Percentiles rank a stretch among this genome's conserved stretches.
These are phyloP conservation scores for Pleurotus eryngii DNA, from an alignment of 768 basidiomycete genomes.

Conservation along the genomic window DNA sequence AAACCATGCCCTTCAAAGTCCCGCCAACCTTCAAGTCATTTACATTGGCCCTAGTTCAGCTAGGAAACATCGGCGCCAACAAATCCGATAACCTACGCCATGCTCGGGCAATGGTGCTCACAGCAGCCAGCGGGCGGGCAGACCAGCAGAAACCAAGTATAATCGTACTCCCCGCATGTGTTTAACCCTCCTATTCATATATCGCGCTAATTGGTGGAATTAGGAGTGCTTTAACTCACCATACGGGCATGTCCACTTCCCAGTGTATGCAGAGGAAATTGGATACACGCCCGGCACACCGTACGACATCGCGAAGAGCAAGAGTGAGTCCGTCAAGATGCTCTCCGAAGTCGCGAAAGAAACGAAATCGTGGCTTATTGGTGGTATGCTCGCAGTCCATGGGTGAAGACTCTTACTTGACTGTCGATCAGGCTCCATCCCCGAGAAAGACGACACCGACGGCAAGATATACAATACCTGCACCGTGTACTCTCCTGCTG, in stretches of 20 bases:
- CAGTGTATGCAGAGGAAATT: slow-evolving; percentile 79
- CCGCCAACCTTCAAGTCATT: slow-evolving; percentile 62
- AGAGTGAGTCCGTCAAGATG: slow-evolving; percentile 78
- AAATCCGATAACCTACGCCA: slow-evolving; percentile 80
- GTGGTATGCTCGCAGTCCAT: slow-evolving; percentile 48
- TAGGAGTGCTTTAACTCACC: slow-evolving; percentile 91
- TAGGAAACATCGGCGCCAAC: slow-evolving; percentile 68
- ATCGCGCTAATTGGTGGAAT: not conserved
- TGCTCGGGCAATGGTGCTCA: slow-evolving; percentile 77
- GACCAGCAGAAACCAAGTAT: slow-evolving; percentile 63
- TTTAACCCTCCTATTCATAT: not conserved
- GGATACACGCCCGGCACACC: slow-evolving; percentile 52
- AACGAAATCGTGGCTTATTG: slow-evolving; percentile 83
- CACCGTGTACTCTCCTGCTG: slow-evolving; percentile 84
- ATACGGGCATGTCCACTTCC: slow-evolving; percentile 78
- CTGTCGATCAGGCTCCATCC: slow-evolving; percentile 75
- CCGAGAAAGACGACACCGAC: slow-evolving; percentile 64
- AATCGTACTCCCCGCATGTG: slow-evolving; percentile 78
- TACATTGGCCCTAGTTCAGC: slow-evolving; percentile 85
- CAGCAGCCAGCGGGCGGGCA: slow-evolving; percentile 51
- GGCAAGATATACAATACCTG: slow-evolving; percentile 89
- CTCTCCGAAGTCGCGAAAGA: slow-evolving; percentile 80
- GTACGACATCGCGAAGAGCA: slow-evolving; percentile 52
- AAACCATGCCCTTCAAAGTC: slow-evolving; percentile 1
- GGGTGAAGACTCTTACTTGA: not conserved